Conservation (phyloP, 2,329 filamentous ascomycete genomes). For the Leptographium procerum region DNA sequence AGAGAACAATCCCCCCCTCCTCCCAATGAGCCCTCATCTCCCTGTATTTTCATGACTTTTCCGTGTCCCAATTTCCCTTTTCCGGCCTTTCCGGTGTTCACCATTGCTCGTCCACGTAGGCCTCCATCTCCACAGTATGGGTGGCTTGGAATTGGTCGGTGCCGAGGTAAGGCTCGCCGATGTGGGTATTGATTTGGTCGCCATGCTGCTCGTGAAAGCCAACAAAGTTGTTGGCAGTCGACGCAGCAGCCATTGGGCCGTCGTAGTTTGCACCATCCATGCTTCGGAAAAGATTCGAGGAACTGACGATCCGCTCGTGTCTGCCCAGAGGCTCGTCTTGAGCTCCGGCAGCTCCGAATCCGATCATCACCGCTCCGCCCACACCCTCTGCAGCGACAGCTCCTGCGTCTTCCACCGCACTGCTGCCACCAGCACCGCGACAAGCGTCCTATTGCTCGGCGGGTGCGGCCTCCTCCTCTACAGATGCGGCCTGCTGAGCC, state of each 20-base stretch:
- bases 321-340: background rate
- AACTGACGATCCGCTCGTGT: background rate
- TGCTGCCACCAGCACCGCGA: constrained; percentile 2
- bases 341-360: background rate
- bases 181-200: background rate
- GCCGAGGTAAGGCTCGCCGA: background rate
- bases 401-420: background rate
- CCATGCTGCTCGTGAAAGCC: background rate
- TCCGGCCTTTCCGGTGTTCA: background rate
- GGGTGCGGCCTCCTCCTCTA: constrained; percentile 41
- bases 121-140: background rate
- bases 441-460: constrained; percentile 31
- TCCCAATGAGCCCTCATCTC: background rate
- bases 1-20: background rate
- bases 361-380: background rate
- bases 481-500: constrained; percentile 21
- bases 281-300: background rate
- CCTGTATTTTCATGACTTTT: background rate
- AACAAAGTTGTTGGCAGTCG: background rate
- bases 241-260: background rate
- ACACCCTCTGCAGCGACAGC: background rate
- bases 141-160: background rate
- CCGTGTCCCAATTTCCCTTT: background rate
- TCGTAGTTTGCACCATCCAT: constrained; percentile 2
- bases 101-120: background rate